Base-by-base conservation (phyloP, 2,329 filamentous ascomycete genomes). In the Claviceps sp. region DNA sequence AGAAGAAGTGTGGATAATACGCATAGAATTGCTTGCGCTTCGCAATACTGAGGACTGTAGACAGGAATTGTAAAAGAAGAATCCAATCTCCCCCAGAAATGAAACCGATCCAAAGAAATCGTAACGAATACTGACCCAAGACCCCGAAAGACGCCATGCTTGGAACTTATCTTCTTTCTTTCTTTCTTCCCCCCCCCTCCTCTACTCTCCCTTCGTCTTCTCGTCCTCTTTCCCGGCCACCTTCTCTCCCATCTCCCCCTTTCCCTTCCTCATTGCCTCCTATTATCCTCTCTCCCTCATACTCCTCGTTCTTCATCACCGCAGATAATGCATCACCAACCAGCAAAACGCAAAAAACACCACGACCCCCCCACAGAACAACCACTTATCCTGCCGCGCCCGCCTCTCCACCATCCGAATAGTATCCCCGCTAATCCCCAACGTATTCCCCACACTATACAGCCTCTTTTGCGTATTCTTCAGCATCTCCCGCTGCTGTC, bases 371-470 rank as follows among this genome's bases (percentile, higher is more conserved):
- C 74, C 85, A 77, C 86, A 87, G 67, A 98, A 98, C 39, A 98
- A 95, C 89, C 90, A 97, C 70, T 96, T 97, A 67, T 98, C 93
- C 73, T 97, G 87, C 67, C 82, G 86, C 49, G 93, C 89, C 56
- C 93, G 77, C 59, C 93, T 73, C 70, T 97, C 91, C 43, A 98
- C 85, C 89, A 93, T 97, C 47, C 93, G 82, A 58, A 98, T 98
- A 2, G 93, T 98, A 65, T 97, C 91, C 19, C 91, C 90, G 62
- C 87, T 94, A 54, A 98, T 80, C 0, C 93, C 93, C 47, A 98
- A 71, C 22, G 93, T 97, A 64, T 95, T 97, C 6, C 88, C 93
- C 19, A 96, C 89, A 60, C 81, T 91, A 65, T 97, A 97, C 48
- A 98, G 74, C 65, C 83, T 82, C 66, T 85, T 85, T 70, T 98